Base-by-base conservation (phyloP, 2,329 filamentous ascomycete species). In the Pseudopyricularia javanii region DNA sequence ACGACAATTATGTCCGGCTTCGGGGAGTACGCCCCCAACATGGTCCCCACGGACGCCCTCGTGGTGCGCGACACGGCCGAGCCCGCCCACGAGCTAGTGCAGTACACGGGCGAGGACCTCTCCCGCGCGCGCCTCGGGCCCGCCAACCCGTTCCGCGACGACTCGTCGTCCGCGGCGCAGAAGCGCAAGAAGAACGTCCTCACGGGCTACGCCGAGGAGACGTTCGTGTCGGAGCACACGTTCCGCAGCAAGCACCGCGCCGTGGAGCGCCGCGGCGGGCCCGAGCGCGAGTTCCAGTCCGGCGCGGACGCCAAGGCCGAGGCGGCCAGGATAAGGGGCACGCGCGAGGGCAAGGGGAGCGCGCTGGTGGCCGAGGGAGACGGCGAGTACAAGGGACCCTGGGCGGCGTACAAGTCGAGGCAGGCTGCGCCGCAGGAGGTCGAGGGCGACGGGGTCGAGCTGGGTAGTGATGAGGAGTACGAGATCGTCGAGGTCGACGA, bases 171-270 rank as follows among this genome's bases (percentile, higher is more conserved):
- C 11, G 53, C 51, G 20, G 78, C 72, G 49, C 68, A 70, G 1
- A 91, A 91, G 68, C 82, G 87, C 55, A 91, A 91, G 64, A 91
- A 90, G 64, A 91, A 90, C 56, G 76, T 91, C 1, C 76, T 88
- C 11, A 96, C 93, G 0, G 93, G 93, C 11, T 85, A 80, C 61
- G 93, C 93, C 2, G 80, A 93, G 60, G 91, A 98, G 68, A 90
- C 87, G 0, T 87, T 81, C 59, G 82, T 98, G 58, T 95, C 88
- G 66, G 93, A 97, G 63, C 82, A 91, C 57, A 90, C 88, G 1
- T 98, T 98, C 66, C 82, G 88, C 59, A 81, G 80, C 62, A 90
- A 93, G 58, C 91, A 96, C 65, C 85, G 89, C 54, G 90, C 89
- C 2, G 79, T 93, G 55, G 85, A 91, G 65, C 78, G 85, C 56